Evolutionary conservation across 805 yeast genomes (phyloP).

Genomic region (Pichia thaimueangensis): DNA sequence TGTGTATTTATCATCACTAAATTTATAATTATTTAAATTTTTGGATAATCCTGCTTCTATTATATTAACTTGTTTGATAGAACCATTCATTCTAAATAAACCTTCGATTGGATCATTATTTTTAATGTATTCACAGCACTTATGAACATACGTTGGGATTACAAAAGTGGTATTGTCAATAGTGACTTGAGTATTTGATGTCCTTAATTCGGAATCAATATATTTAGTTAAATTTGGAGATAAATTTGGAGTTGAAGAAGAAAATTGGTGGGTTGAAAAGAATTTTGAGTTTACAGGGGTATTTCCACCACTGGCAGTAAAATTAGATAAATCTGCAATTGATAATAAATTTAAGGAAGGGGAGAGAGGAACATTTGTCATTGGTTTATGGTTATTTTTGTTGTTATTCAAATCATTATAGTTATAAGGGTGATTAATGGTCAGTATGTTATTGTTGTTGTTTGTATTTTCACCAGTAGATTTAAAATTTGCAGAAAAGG

Average conservation of each 20-base stretch:
- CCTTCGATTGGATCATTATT: constrained; percentile 27
- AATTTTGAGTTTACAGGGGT: background rate
- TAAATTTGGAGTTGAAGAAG: constrained; percentile 11
- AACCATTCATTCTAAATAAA: constrained; percentile 33
- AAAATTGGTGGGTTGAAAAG: constrained; percentile 10
- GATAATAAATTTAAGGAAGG: too few species aligned
- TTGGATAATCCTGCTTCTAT: constrained; percentile 24
- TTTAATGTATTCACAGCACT: constrained; percentile 27
- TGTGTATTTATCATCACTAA: constrained; percentile 13
- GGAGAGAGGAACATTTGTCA: too few species aligned
- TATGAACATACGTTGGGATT: constrained; percentile 28
- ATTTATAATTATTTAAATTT: constrained; percentile 19
- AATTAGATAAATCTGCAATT: too few species aligned
- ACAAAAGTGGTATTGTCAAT: constrained; percentile 9
- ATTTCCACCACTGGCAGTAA: too few species aligned
- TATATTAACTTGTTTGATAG: constrained; percentile 28
- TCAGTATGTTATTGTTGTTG: background rate
- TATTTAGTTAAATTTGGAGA: constrained; percentile 7
- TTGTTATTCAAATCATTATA: background rate
- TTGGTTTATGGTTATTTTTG: background rate
- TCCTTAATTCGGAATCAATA: constrained; percentile 21
- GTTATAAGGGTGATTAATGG: background rate
- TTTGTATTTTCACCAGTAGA: background rate
- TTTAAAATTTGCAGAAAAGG: constrained; percentile 5
- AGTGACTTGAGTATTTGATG: constrained; percentile 13